These are phyloP conservation scores for Lignosus rhinocerotis DNA, from an alignment of 1,284 basidiomycete genomes.

Conservation along the genomic window DNA sequence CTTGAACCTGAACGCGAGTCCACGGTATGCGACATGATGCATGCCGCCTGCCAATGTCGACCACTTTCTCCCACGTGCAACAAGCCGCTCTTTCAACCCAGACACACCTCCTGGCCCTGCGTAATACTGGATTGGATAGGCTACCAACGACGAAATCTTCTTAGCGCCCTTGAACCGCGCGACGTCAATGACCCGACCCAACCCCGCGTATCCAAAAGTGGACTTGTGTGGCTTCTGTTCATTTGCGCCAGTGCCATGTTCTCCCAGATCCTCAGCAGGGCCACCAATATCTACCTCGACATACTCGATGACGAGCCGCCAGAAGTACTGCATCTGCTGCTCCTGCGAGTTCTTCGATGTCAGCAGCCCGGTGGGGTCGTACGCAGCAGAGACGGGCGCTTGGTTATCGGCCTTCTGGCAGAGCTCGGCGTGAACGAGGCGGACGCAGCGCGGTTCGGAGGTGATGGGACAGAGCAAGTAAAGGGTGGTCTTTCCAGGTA, in stretches of 20 bases:
- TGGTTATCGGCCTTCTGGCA: constrained; percentile 30
- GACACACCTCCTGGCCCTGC: constrained; percentile 37
- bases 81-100: constrained; percentile 40
- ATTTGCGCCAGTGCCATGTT: constrained; percentile 30
- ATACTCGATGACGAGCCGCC: constrained; percentile 34
- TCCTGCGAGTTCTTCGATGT: constrained; percentile 20
- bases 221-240: constrained; percentile 43
- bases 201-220: constrained; percentile 39
- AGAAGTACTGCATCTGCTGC: constrained; percentile 30
- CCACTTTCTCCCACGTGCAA: constrained; percentile 56
- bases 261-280: constrained; percentile 31
- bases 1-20: constrained; percentile 31
- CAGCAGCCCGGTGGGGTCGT: constrained; percentile 30
- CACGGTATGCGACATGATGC: constrained; percentile 57
- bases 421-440: constrained; percentile 42
- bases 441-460: constrained; percentile 50
- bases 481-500: constrained; percentile 50
- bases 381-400: constrained; percentile 21
- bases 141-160: constrained; percentile 49
- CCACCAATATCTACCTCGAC: constrained; percentile 31
- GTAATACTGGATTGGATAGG: constrained; percentile 55
- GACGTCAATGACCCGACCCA: constrained; percentile 44
- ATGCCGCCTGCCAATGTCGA: constrained; percentile 45
- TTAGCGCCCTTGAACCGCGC: constrained; percentile 43
- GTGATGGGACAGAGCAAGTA: constrained; percentile 54